phyloP scores from a whole-genome alignment of 768 basidiomycete species.

The Calocera viscosa region DNA sequence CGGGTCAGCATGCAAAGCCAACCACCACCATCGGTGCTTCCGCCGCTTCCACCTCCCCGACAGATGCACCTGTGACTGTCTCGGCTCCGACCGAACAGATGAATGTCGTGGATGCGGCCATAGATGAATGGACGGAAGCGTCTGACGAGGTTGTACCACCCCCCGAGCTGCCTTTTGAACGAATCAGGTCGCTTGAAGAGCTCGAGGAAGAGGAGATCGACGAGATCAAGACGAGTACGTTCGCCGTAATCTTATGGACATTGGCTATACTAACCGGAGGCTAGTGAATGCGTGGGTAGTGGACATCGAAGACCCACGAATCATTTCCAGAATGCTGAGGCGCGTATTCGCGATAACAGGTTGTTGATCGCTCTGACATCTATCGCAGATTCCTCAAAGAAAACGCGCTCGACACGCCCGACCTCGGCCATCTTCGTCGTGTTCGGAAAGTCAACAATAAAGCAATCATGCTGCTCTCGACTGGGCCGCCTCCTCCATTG shows the following conservation, averaged over 20 bases:
- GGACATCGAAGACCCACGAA: conserved; percentile 50
- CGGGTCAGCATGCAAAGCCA: no score
- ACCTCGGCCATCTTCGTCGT: conserved; percentile 18
- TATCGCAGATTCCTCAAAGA: conserved; percentile 54
- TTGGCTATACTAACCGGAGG: conserved; percentile 6
- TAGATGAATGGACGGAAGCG: no score
- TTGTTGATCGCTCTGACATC: not conserved
- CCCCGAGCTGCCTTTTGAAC: conserved; percentile 51
- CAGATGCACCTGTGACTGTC: no score
- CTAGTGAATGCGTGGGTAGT: conserved; percentile 67
- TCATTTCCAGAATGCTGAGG: conserved; percentile 53
- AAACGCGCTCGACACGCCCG: conserved; percentile 44
- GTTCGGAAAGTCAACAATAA: not conserved
- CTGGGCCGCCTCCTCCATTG: not conserved
- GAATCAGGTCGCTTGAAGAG: conserved; percentile 44
- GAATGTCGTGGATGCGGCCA: not conserved
- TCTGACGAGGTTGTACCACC: conserved; percentile 42
- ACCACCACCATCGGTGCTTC: no score
- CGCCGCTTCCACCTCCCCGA: no score
- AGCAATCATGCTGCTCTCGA: conserved; percentile 11
- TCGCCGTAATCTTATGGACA: not conserved
- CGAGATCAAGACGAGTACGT: conserved; percentile 44
- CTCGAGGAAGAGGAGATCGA: conserved; percentile 50
- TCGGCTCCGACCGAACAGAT: not conserved
- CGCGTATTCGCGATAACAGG: conserved; percentile 22